These are phyloP conservation scores for Leccinum obscurum DNA, from an alignment of 768 basidiomycete genomes.

Conservation along the genomic window DNA sequence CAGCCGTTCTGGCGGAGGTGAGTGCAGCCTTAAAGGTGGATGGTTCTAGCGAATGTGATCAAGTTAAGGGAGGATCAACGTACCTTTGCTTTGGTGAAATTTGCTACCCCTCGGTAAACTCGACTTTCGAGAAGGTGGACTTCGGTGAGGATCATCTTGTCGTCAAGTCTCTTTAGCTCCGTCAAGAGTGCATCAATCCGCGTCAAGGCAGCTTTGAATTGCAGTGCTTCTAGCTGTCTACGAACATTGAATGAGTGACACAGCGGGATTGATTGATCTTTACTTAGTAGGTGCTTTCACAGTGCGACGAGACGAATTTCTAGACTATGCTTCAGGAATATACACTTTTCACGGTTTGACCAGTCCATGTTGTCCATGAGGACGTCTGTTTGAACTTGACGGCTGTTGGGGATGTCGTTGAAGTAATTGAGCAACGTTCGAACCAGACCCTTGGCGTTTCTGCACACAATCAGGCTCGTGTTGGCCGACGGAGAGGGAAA, in stretches of 20 bases:
- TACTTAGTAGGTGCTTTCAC: slow-evolving; percentile 35
- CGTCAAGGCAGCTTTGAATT: slow-evolving; percentile 75
- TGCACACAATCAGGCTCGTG: slow-evolving; percentile 32
- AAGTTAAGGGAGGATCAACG: slow-evolving; percentile 11
- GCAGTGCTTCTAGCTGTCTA: slow-evolving; percentile 72
- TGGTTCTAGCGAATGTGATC: neutral
- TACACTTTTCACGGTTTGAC: slow-evolving; percentile 89
- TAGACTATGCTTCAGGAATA: slow-evolving; percentile 93
- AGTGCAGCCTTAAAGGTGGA: slow-evolving; percentile 62
- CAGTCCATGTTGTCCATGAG: slow-evolving; percentile 89
- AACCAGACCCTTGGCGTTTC: slow-evolving; percentile 85
- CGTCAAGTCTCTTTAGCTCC: slow-evolving; percentile 91
- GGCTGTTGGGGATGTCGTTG: slow-evolving; percentile 70
- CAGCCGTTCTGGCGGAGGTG: slow-evolving; percentile 89
- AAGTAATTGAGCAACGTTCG: slow-evolving; percentile 94
- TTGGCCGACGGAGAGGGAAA: neutral
- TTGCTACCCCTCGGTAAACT: slow-evolving; percentile 87
- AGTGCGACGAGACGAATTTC: slow-evolving; percentile 85
- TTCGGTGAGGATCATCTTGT: slow-evolving; percentile 97
- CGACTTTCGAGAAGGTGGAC: slow-evolving; percentile 93
- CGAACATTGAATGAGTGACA: slow-evolving; percentile 9
- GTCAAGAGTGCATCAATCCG: slow-evolving; percentile 87
- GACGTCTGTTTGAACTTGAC: slow-evolving; percentile 78
- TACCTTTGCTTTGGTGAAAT: slow-evolving; percentile 89
- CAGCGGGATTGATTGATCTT: neutral